These are phyloP conservation scores for Carpediemonas membranifera DNA, from an alignment of 78 protist genomes.

Conservation along the genomic window DNA sequence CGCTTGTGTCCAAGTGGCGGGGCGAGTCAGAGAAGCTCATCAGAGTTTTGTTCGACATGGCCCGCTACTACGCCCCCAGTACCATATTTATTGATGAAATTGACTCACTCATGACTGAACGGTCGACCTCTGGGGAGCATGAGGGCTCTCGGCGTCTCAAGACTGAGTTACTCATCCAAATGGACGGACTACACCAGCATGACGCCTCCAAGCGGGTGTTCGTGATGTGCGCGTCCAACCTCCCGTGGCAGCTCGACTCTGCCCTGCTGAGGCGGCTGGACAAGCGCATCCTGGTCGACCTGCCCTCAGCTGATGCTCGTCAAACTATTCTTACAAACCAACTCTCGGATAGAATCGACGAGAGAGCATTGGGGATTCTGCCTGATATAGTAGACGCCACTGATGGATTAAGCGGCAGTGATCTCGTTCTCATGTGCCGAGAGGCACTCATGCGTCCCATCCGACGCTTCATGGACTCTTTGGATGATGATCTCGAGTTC, in stretches of 20 bases:
- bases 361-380: too few relatives aligned
- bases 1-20: constrained; percentile 65
- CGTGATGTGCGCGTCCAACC: constrained; percentile 22
- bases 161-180: too few relatives aligned
- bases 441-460: constrained; percentile 56
- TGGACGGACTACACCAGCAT: too few relatives aligned
- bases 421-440: constrained; percentile 38
- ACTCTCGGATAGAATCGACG: too few relatives aligned
- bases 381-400: too few relatives aligned
- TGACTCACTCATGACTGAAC: constrained; percentile 88
- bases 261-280: constrained; percentile 21
- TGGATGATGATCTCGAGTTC: too few relatives aligned
- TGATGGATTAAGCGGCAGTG: too few relatives aligned
- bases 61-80: constrained; percentile 72
- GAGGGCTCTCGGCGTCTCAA: too few relatives aligned
- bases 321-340: too few relatives aligned
- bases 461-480: constrained; percentile 35
- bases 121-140: too few relatives aligned
- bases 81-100: constrained; percentile 96
- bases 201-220: neutral
- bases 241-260: constrained; percentile 34
- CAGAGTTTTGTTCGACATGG: constrained; percentile 70
- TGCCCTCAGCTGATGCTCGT: too few relatives aligned
- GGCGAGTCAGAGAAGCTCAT: constrained; percentile 77
- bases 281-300: constrained; percentile 24